phyloP scores from a whole-genome alignment of 2,329 filamentous ascomycete species.

The Dactylellina sp. region DNA sequence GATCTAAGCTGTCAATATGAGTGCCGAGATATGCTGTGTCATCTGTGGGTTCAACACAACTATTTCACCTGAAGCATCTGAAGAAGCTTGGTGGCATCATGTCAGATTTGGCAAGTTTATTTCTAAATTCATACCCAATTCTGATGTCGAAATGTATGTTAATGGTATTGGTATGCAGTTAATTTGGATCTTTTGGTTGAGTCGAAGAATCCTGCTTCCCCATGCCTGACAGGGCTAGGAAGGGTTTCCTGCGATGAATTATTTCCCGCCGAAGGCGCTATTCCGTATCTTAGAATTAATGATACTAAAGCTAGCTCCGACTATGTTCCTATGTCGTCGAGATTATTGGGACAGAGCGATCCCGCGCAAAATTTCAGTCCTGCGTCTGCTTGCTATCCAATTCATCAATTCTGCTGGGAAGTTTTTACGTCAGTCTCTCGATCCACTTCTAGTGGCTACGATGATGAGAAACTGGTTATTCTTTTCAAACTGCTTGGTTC shows the following conservation, averaged over 20 bases:
- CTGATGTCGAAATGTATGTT: not conserved
- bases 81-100: slow-evolving; percentile 15
- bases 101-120: slow-evolving; percentile 20
- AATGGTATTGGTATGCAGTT: not conserved
- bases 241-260: not conserved
- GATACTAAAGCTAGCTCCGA: not conserved
- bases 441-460: not conserved
- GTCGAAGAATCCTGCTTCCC: not conserved
- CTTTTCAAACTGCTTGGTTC: slow-evolving; percentile 22
- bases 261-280: not conserved
- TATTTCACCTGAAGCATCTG: not conserved
- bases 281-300: not conserved
- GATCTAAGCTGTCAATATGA: not conserved
- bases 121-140: not conserved
- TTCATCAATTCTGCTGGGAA: slow-evolving; percentile 30
- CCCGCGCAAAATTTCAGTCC: not conserved
- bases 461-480: not conserved
- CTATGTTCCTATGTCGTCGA: not conserved
- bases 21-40: slow-evolving; percentile 5
- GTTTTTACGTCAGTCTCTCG: slow-evolving; percentile 5
- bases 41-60: slow-evolving; percentile 16
- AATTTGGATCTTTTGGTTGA: slow-evolving; percentile 3
- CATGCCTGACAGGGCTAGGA: slow-evolving; percentile 5
- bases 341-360: not conserved
- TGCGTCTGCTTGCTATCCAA: slow-evolving; percentile 18